Conservation (phyloP, 345 rosid species). For the Citrus inodora region DNA sequence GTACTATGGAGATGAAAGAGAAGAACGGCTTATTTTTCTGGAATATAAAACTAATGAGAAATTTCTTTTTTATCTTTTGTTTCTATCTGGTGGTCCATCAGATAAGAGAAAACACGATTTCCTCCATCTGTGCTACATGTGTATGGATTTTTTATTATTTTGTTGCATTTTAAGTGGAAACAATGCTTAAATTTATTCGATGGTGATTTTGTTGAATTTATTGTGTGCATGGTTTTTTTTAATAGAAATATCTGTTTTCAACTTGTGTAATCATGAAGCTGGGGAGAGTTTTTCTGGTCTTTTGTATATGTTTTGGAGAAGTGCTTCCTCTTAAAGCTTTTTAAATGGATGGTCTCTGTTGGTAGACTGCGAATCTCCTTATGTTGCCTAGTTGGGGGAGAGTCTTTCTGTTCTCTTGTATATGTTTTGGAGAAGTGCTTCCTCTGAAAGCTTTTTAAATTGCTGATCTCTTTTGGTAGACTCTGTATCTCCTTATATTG, state of each 20-base stretch:
- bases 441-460: neutral
- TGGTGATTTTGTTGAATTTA: neutral
- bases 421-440: neutral
- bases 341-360: neutral
- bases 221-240: neutral
- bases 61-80: neutral
- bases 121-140: neutral
- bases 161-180: neutral
- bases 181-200: neutral
- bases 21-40: too few species aligned
- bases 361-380: neutral
- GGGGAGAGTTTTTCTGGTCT: neutral
- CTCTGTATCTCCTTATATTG: neutral
- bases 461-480: neutral
- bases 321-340: neutral
- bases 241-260: neutral
- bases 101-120: too few species aligned
- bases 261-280: neutral
- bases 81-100: neutral
- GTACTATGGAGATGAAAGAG: too few species aligned
- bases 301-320: too few species aligned
- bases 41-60: neutral
- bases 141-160: neutral
- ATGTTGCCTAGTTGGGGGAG: neutral
- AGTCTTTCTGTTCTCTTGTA: neutral